Percentiles rank a stretch among this genome's conserved stretches.
These are phyloP conservation scores for Ascosphaera apis DNA, from an alignment of 2,329 filamentous ascomycete species.

Conservation along the genomic window DNA sequence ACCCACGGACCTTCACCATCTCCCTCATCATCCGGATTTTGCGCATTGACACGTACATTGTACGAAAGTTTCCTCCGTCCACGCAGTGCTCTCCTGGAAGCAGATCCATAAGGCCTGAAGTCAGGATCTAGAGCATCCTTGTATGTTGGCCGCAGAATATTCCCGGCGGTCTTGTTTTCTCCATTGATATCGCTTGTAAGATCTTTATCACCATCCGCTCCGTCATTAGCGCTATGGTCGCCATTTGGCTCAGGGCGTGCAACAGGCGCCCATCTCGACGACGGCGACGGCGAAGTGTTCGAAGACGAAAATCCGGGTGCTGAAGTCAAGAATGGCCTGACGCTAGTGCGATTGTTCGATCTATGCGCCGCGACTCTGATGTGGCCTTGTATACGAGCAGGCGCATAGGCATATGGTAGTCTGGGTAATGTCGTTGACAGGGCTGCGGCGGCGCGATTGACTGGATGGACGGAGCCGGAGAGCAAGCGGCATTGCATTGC, in stretches of 20 bases:
- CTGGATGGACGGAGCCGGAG: slow-evolving; percentile 8
- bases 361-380: not conserved
- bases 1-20: slow-evolving; percentile 6
- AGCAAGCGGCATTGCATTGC: slow-evolving; percentile 18
- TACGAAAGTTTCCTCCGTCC: not conserved
- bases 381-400: slow-evolving; percentile 15
- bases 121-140: slow-evolving; percentile 9
- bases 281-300: slow-evolving; percentile 10
- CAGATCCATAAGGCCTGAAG: slow-evolving; percentile 17
- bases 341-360: slow-evolving; percentile 5
- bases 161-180: slow-evolving; percentile 5
- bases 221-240: not conserved
- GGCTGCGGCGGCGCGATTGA: slow-evolving; percentile 4
- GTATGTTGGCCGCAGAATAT: slow-evolving; percentile 3
- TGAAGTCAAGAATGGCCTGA: slow-evolving; percentile 13
- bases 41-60: slow-evolving; percentile 2
- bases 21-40: slow-evolving; percentile 11
- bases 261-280: slow-evolving; percentile 7
- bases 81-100: slow-evolving; percentile 12
- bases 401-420: slow-evolving; percentile 14
- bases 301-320: slow-evolving; percentile 10
- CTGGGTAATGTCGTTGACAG: slow-evolving; percentile 6
- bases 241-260: slow-evolving; percentile 5
- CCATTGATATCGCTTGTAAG: slow-evolving; percentile 3
- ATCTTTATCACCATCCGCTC: not conserved